Conservation (phyloP, 169 alveolate genomes). For the Babesia ovis region DNA sequence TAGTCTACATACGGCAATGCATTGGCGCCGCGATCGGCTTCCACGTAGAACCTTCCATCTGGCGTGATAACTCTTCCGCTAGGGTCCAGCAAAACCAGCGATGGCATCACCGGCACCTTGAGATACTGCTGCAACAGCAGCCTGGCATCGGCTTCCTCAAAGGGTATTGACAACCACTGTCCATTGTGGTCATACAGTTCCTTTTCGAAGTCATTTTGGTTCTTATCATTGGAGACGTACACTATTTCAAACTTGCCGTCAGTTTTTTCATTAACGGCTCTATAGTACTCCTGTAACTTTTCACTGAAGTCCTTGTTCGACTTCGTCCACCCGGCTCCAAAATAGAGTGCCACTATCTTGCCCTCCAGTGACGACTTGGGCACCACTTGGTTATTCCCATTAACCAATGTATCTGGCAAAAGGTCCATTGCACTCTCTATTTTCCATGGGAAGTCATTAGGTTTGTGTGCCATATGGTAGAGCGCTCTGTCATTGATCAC, state of each 20-base stretch:
- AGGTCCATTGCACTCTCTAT: slow-evolving; percentile 48
- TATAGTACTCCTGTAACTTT: slow-evolving; percentile 45
- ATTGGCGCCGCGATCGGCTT: slow-evolving; percentile 48
- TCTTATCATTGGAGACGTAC: slow-evolving; percentile 44
- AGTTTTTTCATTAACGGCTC: slow-evolving; percentile 46
- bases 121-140: slow-evolving; percentile 38
- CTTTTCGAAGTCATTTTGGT: slow-evolving; percentile 35
- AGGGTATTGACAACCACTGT: slow-evolving; percentile 49
- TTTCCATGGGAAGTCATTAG: slow-evolving; percentile 68
- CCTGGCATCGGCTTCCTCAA: slow-evolving; percentile 43
- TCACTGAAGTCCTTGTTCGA: slow-evolving; percentile 39
- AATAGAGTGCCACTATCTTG: slow-evolving; percentile 55
- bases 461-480: slow-evolving; percentile 46
- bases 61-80: slow-evolving; percentile 56
- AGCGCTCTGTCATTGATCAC: slow-evolving; percentile 61
- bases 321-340: slow-evolving; percentile 50
- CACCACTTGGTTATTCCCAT: slow-evolving; percentile 52
- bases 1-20: slow-evolving; percentile 41
- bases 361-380: slow-evolving; percentile 47
- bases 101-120: slow-evolving; percentile 30
- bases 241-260: slow-evolving; percentile 58
- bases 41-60: slow-evolving; percentile 60
- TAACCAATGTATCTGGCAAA: slow-evolving; percentile 50
- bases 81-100: slow-evolving; percentile 59
- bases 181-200: slow-evolving; percentile 35